Base-by-base conservation (phyloP, 805 yeast genomes). In the Ogataea siamensis region DNA sequence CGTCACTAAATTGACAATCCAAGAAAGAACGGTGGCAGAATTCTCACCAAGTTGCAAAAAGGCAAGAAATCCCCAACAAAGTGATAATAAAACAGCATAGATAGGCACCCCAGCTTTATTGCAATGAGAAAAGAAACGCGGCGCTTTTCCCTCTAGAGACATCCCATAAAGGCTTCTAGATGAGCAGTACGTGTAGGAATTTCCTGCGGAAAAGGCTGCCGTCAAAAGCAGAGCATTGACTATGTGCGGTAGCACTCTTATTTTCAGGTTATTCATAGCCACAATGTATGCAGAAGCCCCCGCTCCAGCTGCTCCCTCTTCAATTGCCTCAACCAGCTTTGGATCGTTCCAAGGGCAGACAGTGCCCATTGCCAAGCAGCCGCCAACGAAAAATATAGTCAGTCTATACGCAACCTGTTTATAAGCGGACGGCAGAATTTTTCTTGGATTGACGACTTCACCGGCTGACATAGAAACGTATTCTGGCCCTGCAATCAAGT, bases 1-100 rank as follows among this genome's bases (percentile, higher is more conserved):
- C 3, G 93, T 82, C 35, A 80, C 80, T 41, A 85, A 62, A 50
- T 82, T 81, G 42, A 83, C 74, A 34, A 85, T 67, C 89, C 91
- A 85, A 51, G 69, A 71, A 45, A 85, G 68, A 3, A 84, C 93
- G 2, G 71, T 70, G 11, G 77, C 74, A 17, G 89, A 73, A 20
- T 73, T 66, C 30, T 71, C 66, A 17, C 79, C 70, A 40, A 80
- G 58, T 54, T 83, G 72, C 47, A 73, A 55, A 44, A 70, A 71
- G 3, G 74, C 66, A 5, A 73, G 49, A 24, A 68, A 59, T 2
- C 74, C 68, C 68, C 74, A 70, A 24, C 57, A 46, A 25, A 70
- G 52, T 1, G 73, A 62, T 2, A 68, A 49, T 22, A 64, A 40
- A 8, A 72, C 72, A 43, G 75, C 67, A 51, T 58, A 68, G 25